These are phyloP conservation scores for Pythium aphanidermatum DNA, from an alignment of 352 stramenopile species.

Conservation along the genomic window DNA sequence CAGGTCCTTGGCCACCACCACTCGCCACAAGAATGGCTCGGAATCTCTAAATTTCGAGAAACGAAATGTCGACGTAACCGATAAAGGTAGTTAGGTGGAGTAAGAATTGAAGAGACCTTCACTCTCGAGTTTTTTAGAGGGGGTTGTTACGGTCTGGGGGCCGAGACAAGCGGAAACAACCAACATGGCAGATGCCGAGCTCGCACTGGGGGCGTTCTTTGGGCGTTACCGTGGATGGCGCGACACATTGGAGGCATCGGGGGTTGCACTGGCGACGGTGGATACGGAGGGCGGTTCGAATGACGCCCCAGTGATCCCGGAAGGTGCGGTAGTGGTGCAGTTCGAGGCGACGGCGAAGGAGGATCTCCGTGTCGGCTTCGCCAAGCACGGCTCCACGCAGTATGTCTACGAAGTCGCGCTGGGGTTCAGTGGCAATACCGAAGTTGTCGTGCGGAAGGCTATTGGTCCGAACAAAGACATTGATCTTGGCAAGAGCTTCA, in stretches of 20 bases:
- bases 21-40: conserved; percentile 2
- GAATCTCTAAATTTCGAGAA: conserved; percentile 1
- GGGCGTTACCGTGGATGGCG: conserved; percentile 53
- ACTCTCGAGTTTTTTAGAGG: too few relatives aligned
- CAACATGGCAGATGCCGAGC: conserved; percentile 11
- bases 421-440: conserved; percentile 68
- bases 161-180: neutral
- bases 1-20: neutral
- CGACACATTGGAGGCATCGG: conserved; percentile 5
- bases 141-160: too few relatives aligned
- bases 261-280: neutral
- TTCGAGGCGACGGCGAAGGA: conserved; percentile 63
- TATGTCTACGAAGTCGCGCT: conserved; percentile 65
- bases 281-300: conserved; percentile 3
- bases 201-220: conserved; percentile 43
- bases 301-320: conserved; percentile 8
- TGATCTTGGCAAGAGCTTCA: conserved; percentile 56
- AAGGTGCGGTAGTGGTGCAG: conserved; percentile 44
- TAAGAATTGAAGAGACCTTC: too few relatives aligned
- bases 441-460: conserved; percentile 62
- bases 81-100: too few relatives aligned
- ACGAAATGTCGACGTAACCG: too few relatives aligned
- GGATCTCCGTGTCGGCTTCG: conserved; percentile 66
- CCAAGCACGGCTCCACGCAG: conserved; percentile 20
- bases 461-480: conserved; percentile 30